Percentiles rank a stretch among this genome's conserved stretches.
phyloP scores from a whole-genome alignment of 192 early-diverging fungal species.

The Umbelopsis isabellina region DNA sequence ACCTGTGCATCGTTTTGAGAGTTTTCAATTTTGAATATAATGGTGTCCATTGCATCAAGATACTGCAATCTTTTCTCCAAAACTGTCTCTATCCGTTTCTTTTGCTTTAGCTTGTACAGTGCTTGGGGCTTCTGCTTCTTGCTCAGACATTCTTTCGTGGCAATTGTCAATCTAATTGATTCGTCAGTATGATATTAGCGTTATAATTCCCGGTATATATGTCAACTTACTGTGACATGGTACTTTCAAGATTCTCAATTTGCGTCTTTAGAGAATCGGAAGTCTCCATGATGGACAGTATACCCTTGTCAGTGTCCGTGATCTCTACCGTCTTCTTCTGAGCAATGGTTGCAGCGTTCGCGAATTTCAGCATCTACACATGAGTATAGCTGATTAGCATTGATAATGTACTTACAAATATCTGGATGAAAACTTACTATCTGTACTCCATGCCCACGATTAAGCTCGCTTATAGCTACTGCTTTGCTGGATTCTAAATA shows the following conservation, averaged over 20 bases:
- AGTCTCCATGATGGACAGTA: constrained; percentile 59
- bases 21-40: constrained; percentile 64
- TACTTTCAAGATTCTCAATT: constrained; percentile 60
- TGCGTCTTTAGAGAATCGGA: constrained; percentile 53
- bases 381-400: not conserved
- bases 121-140: constrained; percentile 57
- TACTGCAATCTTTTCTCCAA: constrained; percentile 59
- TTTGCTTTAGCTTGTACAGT: constrained; percentile 55
- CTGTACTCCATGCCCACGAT: not conserved
- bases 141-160: constrained; percentile 18
- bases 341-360: constrained; percentile 1
- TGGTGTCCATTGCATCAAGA: constrained; percentile 60
- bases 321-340: constrained; percentile 37
- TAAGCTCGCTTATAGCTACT: not conserved
- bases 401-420: not conserved
- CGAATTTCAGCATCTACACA: constrained; percentile 16
- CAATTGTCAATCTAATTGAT: constrained; percentile 11
- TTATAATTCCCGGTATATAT: not conserved
- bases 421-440: not conserved
- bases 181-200: not conserved
- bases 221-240: constrained; percentile 53
- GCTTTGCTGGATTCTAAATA: constrained; percentile 6
- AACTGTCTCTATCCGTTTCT: constrained; percentile 54
- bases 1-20: constrained; percentile 67
- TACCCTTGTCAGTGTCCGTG: constrained; percentile 58